Evolutionary conservation across 2,329 filamentous ascomycete species (phyloP), one percentile per base, ranked within the genome.

Genomic region (Xylogone sp.): DNA sequence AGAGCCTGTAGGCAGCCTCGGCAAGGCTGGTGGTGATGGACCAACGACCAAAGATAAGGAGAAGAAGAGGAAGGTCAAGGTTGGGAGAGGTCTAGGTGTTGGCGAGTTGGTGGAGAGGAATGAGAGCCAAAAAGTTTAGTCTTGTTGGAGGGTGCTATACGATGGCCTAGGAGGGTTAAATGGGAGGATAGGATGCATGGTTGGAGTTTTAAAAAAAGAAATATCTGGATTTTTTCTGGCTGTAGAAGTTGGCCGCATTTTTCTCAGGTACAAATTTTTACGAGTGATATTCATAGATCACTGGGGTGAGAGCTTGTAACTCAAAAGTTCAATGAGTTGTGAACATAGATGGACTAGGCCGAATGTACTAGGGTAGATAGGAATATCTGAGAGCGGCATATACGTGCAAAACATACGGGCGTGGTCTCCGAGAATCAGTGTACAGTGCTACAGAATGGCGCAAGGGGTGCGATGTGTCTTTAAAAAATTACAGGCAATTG

Each of bases 11-110:
- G 87, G 87, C 3, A 82, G 86, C 45, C 71, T 83, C 13, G 86
- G 84, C 18, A 75, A 74, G 61, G 34, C 34, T 7, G 34, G 34
- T 18, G 34, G 34, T 4, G 34, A 39, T 39, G 34, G 34, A 18
- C 12, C 34, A 7, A 71, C 71, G n/a, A n/a, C n/a, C n/a, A n/a
- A n/a, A n/a, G n/a, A n/a, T 56, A 71, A 69, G 45, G 67, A 66
- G 21, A 84, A 82, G 68, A 88, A 87, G 83, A 78, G 87, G 58
- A 92, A 90, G 73, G 88, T 95, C 54, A 92, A 90, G 72, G 87
- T 97, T 47, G 92, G 92, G 16, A 76, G 90, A 62, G 80, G 77
- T 1, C 67, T 95, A 46, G 92, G 92, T 2, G 91, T 96, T 0
- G 88, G 85, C 2, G 86, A 87, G 59, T 69, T 91, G 64, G 85